phyloP scores from a whole-genome alignment of 139 green algal genomes.

The Tetraselmis chui region DNA sequence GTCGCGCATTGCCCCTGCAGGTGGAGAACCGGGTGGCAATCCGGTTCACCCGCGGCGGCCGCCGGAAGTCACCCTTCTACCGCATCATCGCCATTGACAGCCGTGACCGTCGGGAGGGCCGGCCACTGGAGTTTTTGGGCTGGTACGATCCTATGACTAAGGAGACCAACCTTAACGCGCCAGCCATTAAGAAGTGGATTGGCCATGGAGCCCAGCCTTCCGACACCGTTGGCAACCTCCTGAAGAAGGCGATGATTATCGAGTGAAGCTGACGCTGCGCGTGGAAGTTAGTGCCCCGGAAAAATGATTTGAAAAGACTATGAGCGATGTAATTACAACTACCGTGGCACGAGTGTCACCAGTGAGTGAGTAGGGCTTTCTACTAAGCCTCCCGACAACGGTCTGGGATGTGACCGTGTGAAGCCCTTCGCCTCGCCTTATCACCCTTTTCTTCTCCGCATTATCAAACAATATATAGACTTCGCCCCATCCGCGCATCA shows the following conservation, averaged over 20 bases:
- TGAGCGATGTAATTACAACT: no score
- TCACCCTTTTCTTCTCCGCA: no score
- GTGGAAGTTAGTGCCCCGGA: no score
- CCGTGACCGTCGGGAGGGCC: constrained; percentile 67
- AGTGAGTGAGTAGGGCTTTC: no score
- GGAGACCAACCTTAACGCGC: constrained; percentile 87
- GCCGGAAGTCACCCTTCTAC: constrained; percentile 86
- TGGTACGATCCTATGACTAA: constrained; percentile 83
- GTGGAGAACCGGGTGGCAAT: constrained; percentile 71
- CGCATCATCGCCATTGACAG: constrained; percentile 87
- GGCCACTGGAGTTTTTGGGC: constrained; percentile 79
- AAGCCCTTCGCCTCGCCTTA: no score
- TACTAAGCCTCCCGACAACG: no score
- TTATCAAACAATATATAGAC: no score
- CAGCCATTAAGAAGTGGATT: constrained; percentile 93
- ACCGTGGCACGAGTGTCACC: no score
- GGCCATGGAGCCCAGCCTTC: constrained; percentile 71
- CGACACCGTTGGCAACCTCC: constrained; percentile 72
- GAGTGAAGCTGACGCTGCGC: no score
- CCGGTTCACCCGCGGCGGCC: constrained; percentile 80
- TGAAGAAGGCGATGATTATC: constrained; percentile 70
- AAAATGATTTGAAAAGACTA: no score
- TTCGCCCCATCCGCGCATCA: no score
- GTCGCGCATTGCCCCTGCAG: constrained; percentile 16
- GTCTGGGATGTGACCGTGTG: no score